Evolutionary conservation across 2,329 filamentous ascomycete species (phyloP).

Genomic region (Fusarium annulatum): DNA sequence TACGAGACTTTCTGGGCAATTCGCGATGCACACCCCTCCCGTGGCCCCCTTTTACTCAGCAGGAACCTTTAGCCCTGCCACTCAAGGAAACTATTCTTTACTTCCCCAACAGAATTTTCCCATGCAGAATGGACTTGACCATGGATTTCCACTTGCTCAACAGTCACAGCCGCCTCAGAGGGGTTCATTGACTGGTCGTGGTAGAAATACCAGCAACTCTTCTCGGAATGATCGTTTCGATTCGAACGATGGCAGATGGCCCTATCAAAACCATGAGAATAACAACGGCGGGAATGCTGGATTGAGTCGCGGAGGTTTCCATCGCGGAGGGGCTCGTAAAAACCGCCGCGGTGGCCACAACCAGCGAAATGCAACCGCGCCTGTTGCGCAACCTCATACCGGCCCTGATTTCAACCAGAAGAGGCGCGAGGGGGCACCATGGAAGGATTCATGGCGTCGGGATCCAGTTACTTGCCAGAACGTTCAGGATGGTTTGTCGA

Average conservation of each 20-base stretch:
- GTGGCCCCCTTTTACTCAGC: conserved; percentile 8
- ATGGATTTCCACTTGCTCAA: conserved; percentile 9
- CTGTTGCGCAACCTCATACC: conserved; percentile 14
- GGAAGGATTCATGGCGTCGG: conserved; percentile 36
- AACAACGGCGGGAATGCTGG: not conserved
- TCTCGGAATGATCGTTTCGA: conserved; percentile 21
- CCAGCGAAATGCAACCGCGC: conserved; percentile 37
- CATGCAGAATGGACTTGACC: conserved; percentile 1
- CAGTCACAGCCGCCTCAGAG: conserved; percentile 8
- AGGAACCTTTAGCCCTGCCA: not conserved
- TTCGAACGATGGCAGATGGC: conserved; percentile 15
- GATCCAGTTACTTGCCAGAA: conserved; percentile 41
- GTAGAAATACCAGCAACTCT: conserved; percentile 11
- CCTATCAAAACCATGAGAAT: conserved; percentile 24
- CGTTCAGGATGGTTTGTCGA: conserved; percentile 5
- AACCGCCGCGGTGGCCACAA: conserved; percentile 32
- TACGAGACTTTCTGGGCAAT: not conserved
- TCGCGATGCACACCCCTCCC: not conserved
- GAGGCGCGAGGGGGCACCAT: conserved; percentile 25
- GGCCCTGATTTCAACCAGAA: conserved; percentile 14
- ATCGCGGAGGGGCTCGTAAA: conserved; percentile 25
- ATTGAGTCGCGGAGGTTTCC: conserved; percentile 17
- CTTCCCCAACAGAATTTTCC: not conserved
- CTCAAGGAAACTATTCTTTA: not conserved
- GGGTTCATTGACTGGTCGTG: not conserved